Percentiles rank a stretch among this genome's conserved stretches.
Evolutionary conservation across 208 protist species (phyloP).

Genomic region (Endotrypanum monterogeii): DNA sequence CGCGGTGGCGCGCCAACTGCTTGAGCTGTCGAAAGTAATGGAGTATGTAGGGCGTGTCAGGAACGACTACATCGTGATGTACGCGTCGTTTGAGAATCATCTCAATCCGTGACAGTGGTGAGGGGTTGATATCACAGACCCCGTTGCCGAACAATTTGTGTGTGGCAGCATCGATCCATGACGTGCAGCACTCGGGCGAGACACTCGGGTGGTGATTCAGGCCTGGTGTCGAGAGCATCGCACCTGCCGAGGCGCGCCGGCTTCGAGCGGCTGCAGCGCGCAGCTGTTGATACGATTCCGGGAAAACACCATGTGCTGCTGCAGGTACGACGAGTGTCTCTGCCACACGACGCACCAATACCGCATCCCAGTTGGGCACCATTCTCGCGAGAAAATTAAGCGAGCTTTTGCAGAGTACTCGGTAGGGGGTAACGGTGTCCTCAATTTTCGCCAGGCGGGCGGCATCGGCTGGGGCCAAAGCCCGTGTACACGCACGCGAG

Average conservation of each 20-base stretch:
- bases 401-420: constrained; percentile 42
- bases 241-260: neutral
- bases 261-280: constrained; percentile 3
- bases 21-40: constrained; percentile 58
- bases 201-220: neutral
- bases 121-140: neutral
- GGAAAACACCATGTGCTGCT: constrained; percentile 63
- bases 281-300: constrained; percentile 16
- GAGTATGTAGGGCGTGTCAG: constrained; percentile 62
- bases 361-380: constrained; percentile 55
- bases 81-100: constrained; percentile 48
- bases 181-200: neutral
- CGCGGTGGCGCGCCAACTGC: constrained; percentile 66
- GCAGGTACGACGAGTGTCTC: constrained; percentile 61
- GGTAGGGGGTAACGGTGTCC: constrained; percentile 35
- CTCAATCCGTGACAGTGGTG: constrained; percentile 37
- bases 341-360: constrained; percentile 59
- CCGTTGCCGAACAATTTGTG: constrained; percentile 27
- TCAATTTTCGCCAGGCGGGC: constrained; percentile 42
- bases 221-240: neutral
- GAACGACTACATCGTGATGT: constrained; percentile 70
- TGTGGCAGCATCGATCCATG: constrained; percentile 30
- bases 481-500: neutral
- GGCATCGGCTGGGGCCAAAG: constrained; percentile 26
- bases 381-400: constrained; percentile 51